Percentiles rank a stretch among this genome's conserved stretches.
phyloP scores from a whole-genome alignment of 108 stramenopile genomes.

The Cylindrotheca fusiformis region DNA sequence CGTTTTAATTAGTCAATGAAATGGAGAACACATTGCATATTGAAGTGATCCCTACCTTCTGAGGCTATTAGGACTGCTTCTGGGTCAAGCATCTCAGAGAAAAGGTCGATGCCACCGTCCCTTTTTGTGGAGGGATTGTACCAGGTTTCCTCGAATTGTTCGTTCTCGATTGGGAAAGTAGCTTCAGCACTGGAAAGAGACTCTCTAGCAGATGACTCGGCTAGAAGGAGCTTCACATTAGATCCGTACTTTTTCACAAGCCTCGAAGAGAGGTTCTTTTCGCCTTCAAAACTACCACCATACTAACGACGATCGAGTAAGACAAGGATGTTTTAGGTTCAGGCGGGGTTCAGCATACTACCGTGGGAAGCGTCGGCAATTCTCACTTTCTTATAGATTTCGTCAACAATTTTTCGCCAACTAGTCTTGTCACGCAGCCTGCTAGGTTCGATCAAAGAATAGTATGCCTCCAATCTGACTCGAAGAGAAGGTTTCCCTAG shows the following conservation, averaged over 20 bases:
- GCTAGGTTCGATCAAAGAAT: slow-evolving; percentile 70
- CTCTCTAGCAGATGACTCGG: slow-evolving; percentile 17
- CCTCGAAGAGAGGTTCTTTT: slow-evolving; percentile 58
- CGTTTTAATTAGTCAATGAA: not conserved
- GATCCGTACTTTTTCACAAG: slow-evolving; percentile 78
- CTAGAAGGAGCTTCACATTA: slow-evolving; percentile 50
- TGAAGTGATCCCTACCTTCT: not conserved
- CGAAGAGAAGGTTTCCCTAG: not conserved
- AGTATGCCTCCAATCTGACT: slow-evolving; percentile 74
- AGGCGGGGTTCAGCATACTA: too few relatives aligned
- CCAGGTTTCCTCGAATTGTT: not conserved
- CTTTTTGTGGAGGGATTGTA: not conserved
- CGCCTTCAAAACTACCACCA: slow-evolving; percentile 71
- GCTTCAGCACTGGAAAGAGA: too few relatives aligned
- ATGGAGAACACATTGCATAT: too few relatives aligned
- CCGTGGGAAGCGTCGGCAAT: too few relatives aligned
- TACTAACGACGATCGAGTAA: slow-evolving; percentile 55
- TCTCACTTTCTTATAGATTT: slow-evolving; percentile 53
- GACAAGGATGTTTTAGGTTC: not conserved
- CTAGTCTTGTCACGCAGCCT: slow-evolving; percentile 38
- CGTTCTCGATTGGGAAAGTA: too few relatives aligned
- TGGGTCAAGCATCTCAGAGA: slow-evolving; percentile 62
- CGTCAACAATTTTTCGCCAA: slow-evolving; percentile 67
- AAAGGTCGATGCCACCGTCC: slow-evolving; percentile 50
- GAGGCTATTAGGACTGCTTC: slow-evolving; percentile 37